Evolutionary conservation across 1,139 yeast genomes (phyloP).

Genomic region (Entelexis paramagnoliae): DNA sequence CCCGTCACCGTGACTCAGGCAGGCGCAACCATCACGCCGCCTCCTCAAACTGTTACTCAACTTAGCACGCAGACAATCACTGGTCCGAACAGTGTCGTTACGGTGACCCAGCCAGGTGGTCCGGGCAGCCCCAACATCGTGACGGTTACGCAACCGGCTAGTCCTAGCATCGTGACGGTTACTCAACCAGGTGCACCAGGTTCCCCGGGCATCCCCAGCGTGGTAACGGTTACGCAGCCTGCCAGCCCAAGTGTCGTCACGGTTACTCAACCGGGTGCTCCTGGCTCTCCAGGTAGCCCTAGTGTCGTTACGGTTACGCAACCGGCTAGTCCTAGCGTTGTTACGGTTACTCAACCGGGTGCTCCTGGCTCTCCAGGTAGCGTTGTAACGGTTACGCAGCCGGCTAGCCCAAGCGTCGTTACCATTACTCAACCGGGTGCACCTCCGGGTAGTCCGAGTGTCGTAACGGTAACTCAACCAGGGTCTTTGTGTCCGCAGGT

Average conservation of each 20-base stretch:
- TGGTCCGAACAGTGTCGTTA: constrained; percentile 15
- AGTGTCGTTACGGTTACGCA: constrained; percentile 16
- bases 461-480: constrained; percentile 11
- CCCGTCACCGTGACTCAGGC: constrained; percentile 17
- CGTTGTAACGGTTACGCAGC: constrained; percentile 19
- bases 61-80: constrained; percentile 17
- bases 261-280: background rate
- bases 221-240: constrained; percentile 14
- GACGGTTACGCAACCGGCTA: background rate
- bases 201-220: background rate
- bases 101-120: constrained; percentile 8
- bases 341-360: constrained; percentile 6
- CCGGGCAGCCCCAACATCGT: background rate
- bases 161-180: background rate
- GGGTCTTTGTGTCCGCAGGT: constrained; percentile 14
- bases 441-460: background rate
- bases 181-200: constrained; percentile 12
- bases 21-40: constrained; percentile 16
- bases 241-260: background rate
- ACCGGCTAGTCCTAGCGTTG: constrained; percentile 11
- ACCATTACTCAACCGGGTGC: constrained; percentile 19
- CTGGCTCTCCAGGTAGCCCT: background rate
- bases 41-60: constrained; percentile 1
- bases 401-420: constrained; percentile 11
- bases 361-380: background rate